Evolutionary conservation across 495 filamentous ascomycete genomes (phyloP).

Genomic region (Pyrenula aspistea): DNA sequence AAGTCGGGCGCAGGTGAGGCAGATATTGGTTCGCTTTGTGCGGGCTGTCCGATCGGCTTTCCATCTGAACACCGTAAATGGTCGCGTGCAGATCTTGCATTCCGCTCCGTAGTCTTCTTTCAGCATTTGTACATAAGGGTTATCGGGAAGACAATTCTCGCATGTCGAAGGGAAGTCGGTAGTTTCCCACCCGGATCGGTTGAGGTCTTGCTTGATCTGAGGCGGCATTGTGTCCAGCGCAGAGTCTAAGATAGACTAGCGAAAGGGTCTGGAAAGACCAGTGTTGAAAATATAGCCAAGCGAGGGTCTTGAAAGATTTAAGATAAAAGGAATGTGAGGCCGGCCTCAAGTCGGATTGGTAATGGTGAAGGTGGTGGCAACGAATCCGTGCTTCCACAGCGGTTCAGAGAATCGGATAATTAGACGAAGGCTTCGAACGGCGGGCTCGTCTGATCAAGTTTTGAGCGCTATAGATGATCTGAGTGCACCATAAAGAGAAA

Average conservation of each 20-base stretch:
- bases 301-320: no score
- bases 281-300: no score
- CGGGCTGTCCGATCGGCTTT: slow-evolving; percentile 79
- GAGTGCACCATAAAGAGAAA: no score
- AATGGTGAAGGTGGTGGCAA: not conserved
- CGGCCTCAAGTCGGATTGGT: not conserved
- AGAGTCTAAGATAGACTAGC: no score
- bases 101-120: slow-evolving; percentile 85
- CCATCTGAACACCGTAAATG: slow-evolving; percentile 94
- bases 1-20: slow-evolving; percentile 85
- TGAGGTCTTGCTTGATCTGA: slow-evolving; percentile 90
- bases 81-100: slow-evolving; percentile 70
- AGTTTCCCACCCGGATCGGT: slow-evolving; percentile 90
- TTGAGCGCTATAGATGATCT: no score
- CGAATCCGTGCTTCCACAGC: not conserved
- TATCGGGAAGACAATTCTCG: slow-evolving; percentile 81
- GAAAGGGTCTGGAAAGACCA: no score
- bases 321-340: no score
- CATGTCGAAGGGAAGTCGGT: slow-evolving; percentile 63
- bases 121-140: slow-evolving; percentile 96
- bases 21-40: slow-evolving; percentile 80
- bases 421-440: no score
- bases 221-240: slow-evolving; percentile 43
- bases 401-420: not conserved
- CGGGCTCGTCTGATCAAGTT: no score